Evolutionary conservation across 371 early-diverging fungal species (phyloP), one percentile per base, ranked within the genome.

Genomic region (Apophysomyces ossiformis): DNA sequence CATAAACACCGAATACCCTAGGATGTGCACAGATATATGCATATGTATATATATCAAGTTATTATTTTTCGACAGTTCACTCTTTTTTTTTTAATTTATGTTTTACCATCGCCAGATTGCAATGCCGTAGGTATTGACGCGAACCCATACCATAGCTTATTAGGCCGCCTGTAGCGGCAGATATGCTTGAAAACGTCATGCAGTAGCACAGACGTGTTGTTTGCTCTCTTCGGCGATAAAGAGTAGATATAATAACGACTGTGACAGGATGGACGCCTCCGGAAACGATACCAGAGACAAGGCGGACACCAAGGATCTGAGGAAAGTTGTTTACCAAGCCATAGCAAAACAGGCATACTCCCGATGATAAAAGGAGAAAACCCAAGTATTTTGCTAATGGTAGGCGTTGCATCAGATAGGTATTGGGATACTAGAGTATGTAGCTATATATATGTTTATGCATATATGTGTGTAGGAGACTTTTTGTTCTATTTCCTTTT

Each of bases 81-180:
- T 26, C 32, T 26, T 26, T 21, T 21, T 26, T 26, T 1, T 26
- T 26, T 37, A 44, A 21, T 18, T 37, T 57, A 21, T 18, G 21
- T n/a, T 15, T 56, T 66, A 74, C 82, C 88, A 88, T 69, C 74
- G 75, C 88, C 89, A 88, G 13, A 68, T 60, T 11, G 57, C 21
- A 13, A 85, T 65, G 35, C 70, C 72, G 8, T 65, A 68, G 41
- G 69, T 65, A n/a, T 68, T 63, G 16, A 89, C 81, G 37, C 76
- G 61, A 13, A 13, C 46, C 67, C 37, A 90, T 73, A 11, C 82
- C 88, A 37, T 83, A 80, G 12, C 88, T 83, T 4, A 85, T 73
- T 7, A 86, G 74, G 0, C 86, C 89, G 58, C 85, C 86, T 13
- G 85, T 71, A 15, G 79, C 71, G 4, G 79, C 69, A 46, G 87